Conservation (phyloP, 2,329 filamentous ascomycete species). For the Colletotrichum australisinense region DNA sequence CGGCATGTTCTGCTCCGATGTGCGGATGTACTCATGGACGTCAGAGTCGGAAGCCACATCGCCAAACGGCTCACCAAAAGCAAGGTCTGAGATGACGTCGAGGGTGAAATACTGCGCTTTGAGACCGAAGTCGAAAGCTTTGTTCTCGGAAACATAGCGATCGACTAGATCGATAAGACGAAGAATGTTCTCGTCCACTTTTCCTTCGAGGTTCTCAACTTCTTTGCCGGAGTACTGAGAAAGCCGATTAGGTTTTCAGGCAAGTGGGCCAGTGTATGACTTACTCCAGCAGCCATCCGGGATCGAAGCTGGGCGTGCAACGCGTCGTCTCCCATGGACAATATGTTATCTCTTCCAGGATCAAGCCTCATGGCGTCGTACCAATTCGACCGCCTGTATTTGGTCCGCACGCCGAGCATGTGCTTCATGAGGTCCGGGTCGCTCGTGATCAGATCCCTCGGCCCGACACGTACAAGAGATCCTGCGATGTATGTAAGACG, state of each 20-base stretch:
- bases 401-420: constrained; percentile 50
- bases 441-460: constrained; percentile 53
- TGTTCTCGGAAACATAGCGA: constrained; percentile 52
- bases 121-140: constrained; percentile 58
- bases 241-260: background rate
- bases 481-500: constrained; percentile 37
- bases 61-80: constrained; percentile 60
- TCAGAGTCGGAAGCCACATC: constrained; percentile 58
- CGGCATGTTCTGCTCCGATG: constrained; percentile 55
- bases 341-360: constrained; percentile 63
- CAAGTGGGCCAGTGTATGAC: constrained; percentile 8
- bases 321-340: constrained; percentile 60
- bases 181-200: constrained; percentile 59
- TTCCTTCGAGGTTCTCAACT: constrained; percentile 59
- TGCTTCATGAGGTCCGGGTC: constrained; percentile 52
- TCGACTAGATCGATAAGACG: constrained; percentile 57
- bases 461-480: constrained; percentile 53
- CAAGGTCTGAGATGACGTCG: constrained; percentile 46
- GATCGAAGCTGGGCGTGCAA: constrained; percentile 54
- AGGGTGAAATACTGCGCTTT: constrained; percentile 58
- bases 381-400: constrained; percentile 53
- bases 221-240: constrained; percentile 61
- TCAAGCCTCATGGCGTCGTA: constrained; percentile 64
- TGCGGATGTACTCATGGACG: constrained; percentile 58
- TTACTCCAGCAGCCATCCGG: constrained; percentile 62